Conservation (phyloP, 2,329 filamentous ascomycete genomes). For the Fusarium vanettenii region DNA sequence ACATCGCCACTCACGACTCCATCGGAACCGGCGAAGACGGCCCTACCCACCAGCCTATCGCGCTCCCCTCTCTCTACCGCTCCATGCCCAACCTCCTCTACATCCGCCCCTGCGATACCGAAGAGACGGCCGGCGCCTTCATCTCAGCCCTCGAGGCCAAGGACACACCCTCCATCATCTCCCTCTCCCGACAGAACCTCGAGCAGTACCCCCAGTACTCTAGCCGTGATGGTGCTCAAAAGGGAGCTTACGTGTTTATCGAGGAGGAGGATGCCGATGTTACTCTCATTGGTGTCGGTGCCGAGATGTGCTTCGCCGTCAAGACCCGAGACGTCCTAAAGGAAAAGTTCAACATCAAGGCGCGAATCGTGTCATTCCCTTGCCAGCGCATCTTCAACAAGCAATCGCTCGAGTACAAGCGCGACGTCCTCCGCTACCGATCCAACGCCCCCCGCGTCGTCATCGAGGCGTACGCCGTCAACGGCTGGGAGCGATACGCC, state of each 20-base stretch:
- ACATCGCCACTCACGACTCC: conserved; percentile 71
- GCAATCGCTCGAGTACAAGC: conserved; percentile 58
- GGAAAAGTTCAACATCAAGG: conserved; percentile 50
- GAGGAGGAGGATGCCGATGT: conserved; percentile 58
- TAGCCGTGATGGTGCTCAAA: conserved; percentile 53
- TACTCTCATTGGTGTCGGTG: conserved; percentile 55
- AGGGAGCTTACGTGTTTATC: conserved; percentile 59
- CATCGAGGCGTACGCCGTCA: conserved; percentile 69
- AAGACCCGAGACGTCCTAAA: conserved; percentile 52
- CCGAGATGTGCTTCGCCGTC: conserved; percentile 50
- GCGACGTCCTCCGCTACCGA: conserved; percentile 56
- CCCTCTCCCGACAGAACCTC: conserved; percentile 58
- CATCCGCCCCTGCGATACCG: conserved; percentile 68
- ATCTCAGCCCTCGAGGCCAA: conserved; percentile 57
- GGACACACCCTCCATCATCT: conserved; percentile 60
- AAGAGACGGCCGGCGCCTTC: conserved; percentile 68
- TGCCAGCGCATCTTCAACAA: conserved; percentile 57
- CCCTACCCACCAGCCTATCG: conserved; percentile 72
- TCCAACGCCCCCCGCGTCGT: conserved; percentile 63
- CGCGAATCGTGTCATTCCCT: conserved; percentile 58
- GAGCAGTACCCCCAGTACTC: conserved; percentile 54
- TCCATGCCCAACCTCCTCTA: conserved; percentile 73
- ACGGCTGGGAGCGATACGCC: conserved; percentile 71
- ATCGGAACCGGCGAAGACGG: conserved; percentile 71
- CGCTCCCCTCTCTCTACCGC: conserved; percentile 66